Evolutionary conservation across 352 stramenopile species (phyloP).

Genomic region (Pythium folliculosum): DNA sequence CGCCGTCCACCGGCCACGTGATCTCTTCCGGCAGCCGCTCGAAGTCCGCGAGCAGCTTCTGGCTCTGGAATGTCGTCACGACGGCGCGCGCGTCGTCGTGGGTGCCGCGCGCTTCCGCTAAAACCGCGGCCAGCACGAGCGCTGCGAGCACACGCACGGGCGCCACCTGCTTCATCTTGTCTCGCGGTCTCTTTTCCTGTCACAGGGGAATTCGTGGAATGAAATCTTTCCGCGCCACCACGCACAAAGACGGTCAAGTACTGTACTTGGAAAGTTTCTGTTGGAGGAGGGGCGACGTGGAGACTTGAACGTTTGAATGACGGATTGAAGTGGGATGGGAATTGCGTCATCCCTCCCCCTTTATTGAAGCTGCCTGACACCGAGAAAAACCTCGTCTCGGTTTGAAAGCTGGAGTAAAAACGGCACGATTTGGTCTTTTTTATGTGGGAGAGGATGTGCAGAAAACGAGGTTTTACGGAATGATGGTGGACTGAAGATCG

Average conservation of each 20-base stretch:
- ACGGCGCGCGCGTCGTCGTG: background rate
- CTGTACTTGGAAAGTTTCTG: background rate
- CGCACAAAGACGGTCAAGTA: too few species aligned
- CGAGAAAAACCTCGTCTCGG: background rate
- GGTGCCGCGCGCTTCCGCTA: background rate
- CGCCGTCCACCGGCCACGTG: conserved; percentile 5
- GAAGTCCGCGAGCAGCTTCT: conserved; percentile 12
- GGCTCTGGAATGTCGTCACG: conserved; percentile 19
- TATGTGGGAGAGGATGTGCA: background rate
- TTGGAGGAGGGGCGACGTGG: conserved; percentile 1
- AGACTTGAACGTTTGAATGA: too few species aligned
- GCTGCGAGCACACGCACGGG: conserved; percentile 7
- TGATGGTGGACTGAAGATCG: conserved; percentile 12
- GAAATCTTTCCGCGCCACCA: background rate
- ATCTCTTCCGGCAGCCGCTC: conserved; percentile 22
- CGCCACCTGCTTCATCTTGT: conserved; percentile 18
- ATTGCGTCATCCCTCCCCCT: conserved; percentile 11
- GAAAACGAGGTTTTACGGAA: conserved; percentile 3
- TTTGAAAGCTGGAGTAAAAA: background rate
- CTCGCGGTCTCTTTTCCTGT: background rate
- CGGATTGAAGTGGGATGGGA: background rate
- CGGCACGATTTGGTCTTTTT: too few species aligned
- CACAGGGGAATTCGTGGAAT: background rate
- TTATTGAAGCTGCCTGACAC: background rate
- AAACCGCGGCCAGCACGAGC: conserved; percentile 4